Conservation (phyloP, 331 rosid genomes). For the Quercus lobata region DNA sequence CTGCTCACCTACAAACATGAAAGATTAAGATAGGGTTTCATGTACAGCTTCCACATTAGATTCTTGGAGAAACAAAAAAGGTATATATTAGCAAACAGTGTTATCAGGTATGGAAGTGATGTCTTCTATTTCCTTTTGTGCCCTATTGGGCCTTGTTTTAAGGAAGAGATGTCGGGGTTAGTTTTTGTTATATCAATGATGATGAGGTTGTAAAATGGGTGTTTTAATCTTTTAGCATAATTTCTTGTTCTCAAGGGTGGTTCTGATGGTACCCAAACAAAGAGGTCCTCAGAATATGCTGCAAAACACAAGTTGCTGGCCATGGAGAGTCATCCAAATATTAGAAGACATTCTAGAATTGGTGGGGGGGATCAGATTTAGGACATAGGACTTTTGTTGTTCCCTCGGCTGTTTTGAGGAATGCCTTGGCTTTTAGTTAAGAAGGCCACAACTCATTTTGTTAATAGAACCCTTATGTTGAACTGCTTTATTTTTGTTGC, state of each 20-base stretch:
- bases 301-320: too few relatives aligned
- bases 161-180: background rate
- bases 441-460: too few relatives aligned
- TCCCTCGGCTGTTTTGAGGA: too few relatives aligned
- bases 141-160: background rate
- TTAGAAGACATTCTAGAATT: too few relatives aligned
- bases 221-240: background rate
- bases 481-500: too few relatives aligned
- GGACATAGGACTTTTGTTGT: too few relatives aligned
- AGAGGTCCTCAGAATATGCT: too few relatives aligned
- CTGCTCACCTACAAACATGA: background rate
- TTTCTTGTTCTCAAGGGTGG: background rate
- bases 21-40: background rate
- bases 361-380: too few relatives aligned
- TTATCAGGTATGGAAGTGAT: background rate
- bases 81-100: background rate
- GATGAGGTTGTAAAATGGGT: constrained; percentile 13
- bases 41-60: constrained; percentile 2
- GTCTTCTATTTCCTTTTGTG: background rate
- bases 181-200: background rate
- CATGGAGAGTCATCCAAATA: too few relatives aligned
- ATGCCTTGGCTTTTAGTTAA: too few relatives aligned
- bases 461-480: too few relatives aligned
- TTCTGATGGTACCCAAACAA: background rate
- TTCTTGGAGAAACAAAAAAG: background rate